Evolutionary conservation across 805 yeast genomes (phyloP), one percentile per base, ranked within the genome.

Genomic region (Pichia exigua): DNA sequence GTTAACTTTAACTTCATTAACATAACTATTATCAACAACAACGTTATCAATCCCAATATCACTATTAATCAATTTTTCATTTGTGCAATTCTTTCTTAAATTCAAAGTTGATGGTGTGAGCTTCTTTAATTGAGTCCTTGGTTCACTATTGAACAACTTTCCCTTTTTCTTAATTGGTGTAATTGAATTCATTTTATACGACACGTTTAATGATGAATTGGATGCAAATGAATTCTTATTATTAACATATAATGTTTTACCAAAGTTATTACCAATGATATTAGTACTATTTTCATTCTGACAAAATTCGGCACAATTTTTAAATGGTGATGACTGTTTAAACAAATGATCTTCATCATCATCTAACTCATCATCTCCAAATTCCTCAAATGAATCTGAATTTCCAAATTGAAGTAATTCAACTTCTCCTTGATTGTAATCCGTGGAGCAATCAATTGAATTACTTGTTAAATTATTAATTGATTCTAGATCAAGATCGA

Each of bases 381-480:
- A 47, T 21, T 53, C 64, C 10, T 56, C 59, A 22, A 52, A 54
- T 15, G 63, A 57, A 52, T 60, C 63, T 9, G 63, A 61, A 44
- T 61, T 65, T 2, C 65, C 68, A 38, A 65, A 45, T 45, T 66
- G 68, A n/a, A 65, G 57, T 47, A 56, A 60, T 32, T 61, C 66
- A 13, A 59, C 59, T 17, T 61, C 62, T 22, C 64, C 64, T 10
- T 45, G 58, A 27, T 57, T 51, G 20, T 57, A 54, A 26, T 55
- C 61, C 5, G 63, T 55, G 8, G 57, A 53, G 32, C 46, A 53
- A 22, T 52, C 55, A 22, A 54, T 30, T n/a, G 58, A 55, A 28
- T 50, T 52, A 27, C 48, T 46, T 35, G 39, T 35, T 17, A 35
- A 10, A n/a, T 35, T n/a, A n/a, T 35, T 35, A 17, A 35, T 35